These are phyloP conservation scores for Fusarium sp. DNA, from an alignment of 2,329 filamentous ascomycete genomes.

Conservation along the genomic window DNA sequence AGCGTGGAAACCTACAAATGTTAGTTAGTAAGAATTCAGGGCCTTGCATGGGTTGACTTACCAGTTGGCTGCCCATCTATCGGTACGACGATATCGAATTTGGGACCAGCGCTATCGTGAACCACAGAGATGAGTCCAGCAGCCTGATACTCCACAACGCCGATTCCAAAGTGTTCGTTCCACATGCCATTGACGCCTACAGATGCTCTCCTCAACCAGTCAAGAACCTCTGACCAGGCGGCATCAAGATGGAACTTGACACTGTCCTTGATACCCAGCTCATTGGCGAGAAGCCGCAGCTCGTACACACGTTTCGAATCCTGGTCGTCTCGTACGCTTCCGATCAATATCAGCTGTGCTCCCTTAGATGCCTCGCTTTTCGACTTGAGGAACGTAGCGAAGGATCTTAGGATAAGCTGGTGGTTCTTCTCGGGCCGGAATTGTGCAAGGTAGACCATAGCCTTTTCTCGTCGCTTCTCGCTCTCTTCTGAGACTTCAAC, in stretches of 20 bases:
- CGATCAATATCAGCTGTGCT: conserved; percentile 85
- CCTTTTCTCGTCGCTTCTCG: conserved; percentile 78
- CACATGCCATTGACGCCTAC: conserved; percentile 99
- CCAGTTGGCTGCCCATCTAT: conserved; percentile 84
- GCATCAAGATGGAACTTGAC: conserved; percentile 94
- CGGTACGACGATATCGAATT: conserved; percentile 90
- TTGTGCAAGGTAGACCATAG: conserved; percentile 93
- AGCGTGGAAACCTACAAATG: conserved; percentile 81
- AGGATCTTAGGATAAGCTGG: conserved; percentile 85
- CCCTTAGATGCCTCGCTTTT: conserved; percentile 64
- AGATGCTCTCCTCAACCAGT: conserved; percentile 81
- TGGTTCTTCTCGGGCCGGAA: conserved; percentile 99
- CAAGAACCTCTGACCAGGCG: conserved; percentile 87
- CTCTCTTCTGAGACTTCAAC: conserved; percentile 79
- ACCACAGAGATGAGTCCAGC: conserved; percentile 94
- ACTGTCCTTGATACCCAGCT: conserved; percentile 85
- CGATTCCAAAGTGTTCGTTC: conserved; percentile 99
- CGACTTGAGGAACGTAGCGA: conserved; percentile 79
- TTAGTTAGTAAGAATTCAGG: conserved; percentile 1
- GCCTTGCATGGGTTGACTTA: conserved; percentile 56
- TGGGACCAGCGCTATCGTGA: conserved; percentile 93
- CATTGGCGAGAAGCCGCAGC: conserved; percentile 86
- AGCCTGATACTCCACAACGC: conserved; percentile 97
- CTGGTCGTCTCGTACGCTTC: conserved; percentile 88
- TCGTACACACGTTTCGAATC: conserved; percentile 90